phyloP scores from a whole-genome alignment of 495 filamentous ascomycete species.

The Elasticomyces elasticus region DNA sequence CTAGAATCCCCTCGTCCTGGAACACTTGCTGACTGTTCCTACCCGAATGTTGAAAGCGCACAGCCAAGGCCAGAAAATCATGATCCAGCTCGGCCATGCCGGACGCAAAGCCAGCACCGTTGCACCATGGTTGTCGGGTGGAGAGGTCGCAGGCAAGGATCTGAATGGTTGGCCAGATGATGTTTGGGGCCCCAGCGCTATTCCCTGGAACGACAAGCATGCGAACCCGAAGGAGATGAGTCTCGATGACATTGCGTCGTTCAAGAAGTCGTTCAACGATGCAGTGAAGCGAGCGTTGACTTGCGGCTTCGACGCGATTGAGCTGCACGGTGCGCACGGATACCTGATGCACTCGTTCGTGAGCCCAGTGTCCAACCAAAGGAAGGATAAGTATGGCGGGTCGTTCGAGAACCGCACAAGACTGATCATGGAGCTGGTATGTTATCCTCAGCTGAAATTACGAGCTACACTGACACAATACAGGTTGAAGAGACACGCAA shows the following conservation, averaged over 20 bases:
- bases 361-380: slow-evolving; percentile 32
- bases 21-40: no score
- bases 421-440: slow-evolving; percentile 29
- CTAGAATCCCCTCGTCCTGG: no score
- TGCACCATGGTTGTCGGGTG: slow-evolving; percentile 52
- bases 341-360: slow-evolving; percentile 34
- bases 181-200: slow-evolving; percentile 45
- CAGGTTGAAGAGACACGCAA: slow-evolving; percentile 22
- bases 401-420: slow-evolving; percentile 35
- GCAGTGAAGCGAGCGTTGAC: slow-evolving; percentile 46
- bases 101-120: slow-evolving; percentile 64
- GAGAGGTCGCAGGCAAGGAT: slow-evolving; percentile 42
- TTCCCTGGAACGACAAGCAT: slow-evolving; percentile 44
- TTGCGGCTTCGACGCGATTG: slow-evolving; percentile 49
- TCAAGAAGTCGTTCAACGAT: slow-evolving; percentile 47
- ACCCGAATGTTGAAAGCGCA: no score
- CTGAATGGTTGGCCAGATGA: slow-evolving; percentile 54
- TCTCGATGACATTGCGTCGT: slow-evolving; percentile 44
- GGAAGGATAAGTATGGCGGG: slow-evolving; percentile 38
- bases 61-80: slow-evolving; percentile 58
- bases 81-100: slow-evolving; percentile 66
- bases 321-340: slow-evolving; percentile 42
- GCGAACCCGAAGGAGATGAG: slow-evolving; percentile 47
- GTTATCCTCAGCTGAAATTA: no score
- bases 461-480: no score